Conservation (phyloP, 352 stramenopile species). For the Nothophytophthora sp. region DNA sequence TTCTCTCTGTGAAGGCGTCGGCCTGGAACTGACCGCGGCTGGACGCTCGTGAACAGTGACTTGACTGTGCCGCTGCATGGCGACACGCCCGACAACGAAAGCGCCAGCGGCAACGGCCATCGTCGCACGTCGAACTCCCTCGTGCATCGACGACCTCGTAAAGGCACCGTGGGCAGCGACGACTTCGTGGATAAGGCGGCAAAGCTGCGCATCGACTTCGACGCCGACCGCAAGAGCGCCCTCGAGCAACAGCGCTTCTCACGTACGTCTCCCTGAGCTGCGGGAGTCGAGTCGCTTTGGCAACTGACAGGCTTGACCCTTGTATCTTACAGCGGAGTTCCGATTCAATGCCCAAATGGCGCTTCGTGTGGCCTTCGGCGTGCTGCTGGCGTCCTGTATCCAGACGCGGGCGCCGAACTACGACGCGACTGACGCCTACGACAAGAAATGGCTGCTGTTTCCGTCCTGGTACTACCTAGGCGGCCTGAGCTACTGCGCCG, state of each 20-base stretch:
- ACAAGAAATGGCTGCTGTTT: constrained; percentile 50
- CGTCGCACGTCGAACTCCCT: constrained; percentile 23
- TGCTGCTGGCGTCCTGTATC: constrained; percentile 39
- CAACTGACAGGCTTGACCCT: not conserved
- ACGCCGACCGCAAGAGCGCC: constrained; percentile 13
- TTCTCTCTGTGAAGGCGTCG: not conserved
- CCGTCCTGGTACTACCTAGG: constrained; percentile 58
- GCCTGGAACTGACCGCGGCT: not conserved
- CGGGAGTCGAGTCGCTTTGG: too few relatives aligned
- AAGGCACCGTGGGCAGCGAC: constrained; percentile 25
- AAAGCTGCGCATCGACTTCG: constrained; percentile 33
- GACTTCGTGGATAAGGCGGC: constrained; percentile 30
- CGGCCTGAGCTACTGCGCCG: constrained; percentile 74
- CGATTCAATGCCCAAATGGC: constrained; percentile 42
- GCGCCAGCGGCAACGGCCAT: not conserved
- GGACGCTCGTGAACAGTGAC: constrained; percentile 18
- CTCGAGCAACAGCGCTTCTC: constrained; percentile 27
- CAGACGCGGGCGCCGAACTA: constrained; percentile 38
- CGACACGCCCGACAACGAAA: constrained; percentile 5
- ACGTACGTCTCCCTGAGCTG: constrained; percentile 9
- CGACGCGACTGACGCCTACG: constrained; percentile 12
- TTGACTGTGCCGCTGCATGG: constrained; percentile 24
- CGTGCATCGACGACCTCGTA: constrained; percentile 22
- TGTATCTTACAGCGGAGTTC: constrained; percentile 30
- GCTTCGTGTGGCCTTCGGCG: constrained; percentile 38